phyloP scores from a whole-genome alignment of 73 alveolate genomes.

The Blepharisma stoltei region DNA sequence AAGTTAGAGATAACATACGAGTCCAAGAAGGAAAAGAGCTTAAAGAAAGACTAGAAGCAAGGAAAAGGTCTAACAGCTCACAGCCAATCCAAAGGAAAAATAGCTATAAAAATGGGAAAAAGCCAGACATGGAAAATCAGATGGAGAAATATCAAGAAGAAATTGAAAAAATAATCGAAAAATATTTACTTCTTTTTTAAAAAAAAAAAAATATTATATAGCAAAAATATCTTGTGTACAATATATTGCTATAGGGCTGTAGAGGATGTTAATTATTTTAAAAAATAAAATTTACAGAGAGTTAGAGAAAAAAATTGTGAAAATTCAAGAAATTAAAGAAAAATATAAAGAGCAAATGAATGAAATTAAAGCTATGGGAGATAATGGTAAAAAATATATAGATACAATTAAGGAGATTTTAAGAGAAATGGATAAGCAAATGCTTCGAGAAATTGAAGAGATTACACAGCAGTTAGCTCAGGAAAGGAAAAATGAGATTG shows the following conservation, averaged over 20 bases:
- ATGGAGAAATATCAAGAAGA: slow-evolving; percentile 26
- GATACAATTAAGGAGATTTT: neutral
- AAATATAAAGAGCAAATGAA: slow-evolving; percentile 15
- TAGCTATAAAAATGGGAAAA: neutral
- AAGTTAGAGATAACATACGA: slow-evolving; percentile 10
- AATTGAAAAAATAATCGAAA: slow-evolving; percentile 15
- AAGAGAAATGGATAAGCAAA: neutral
- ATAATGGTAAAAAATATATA: neutral
- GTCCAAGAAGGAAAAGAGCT: slow-evolving; percentile 3
- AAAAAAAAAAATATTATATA: too few species aligned
- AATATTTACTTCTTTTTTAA: too few species aligned
- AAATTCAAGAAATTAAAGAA: neutral
- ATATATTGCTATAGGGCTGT: too few species aligned
- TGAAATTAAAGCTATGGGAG: neutral
- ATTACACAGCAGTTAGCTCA: neutral
- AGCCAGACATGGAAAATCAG: neutral
- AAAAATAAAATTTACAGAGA: too few species aligned
- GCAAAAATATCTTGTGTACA: too few species aligned
- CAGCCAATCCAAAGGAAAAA: neutral
- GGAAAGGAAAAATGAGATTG: slow-evolving; percentile 1
- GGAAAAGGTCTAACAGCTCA: slow-evolving; percentile 22
- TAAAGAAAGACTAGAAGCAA: slow-evolving; percentile 12
- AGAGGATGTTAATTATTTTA: too few species aligned
- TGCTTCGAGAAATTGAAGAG: neutral
- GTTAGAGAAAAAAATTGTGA: neutral